Evolutionary conservation across 2,329 filamentous ascomycete species (phyloP).

Genomic region (Chaetomiaceae sp.): DNA sequence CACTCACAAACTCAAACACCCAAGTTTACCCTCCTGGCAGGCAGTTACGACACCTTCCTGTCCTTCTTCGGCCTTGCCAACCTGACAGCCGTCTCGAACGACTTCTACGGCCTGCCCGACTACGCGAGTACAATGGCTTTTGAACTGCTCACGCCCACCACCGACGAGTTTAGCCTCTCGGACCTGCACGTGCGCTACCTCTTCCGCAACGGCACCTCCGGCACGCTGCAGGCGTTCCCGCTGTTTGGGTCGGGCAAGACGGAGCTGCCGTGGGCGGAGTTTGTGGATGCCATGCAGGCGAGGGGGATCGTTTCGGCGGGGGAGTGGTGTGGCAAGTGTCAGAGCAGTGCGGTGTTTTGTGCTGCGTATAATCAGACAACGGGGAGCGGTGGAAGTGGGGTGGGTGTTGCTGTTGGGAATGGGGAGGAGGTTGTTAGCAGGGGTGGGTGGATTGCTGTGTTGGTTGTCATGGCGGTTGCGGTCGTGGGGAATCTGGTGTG

Average conservation of each 20-base stretch:
- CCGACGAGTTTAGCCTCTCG: slow-evolving; percentile 35
- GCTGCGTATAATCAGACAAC: slow-evolving; percentile 32
- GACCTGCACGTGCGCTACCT: slow-evolving; percentile 58
- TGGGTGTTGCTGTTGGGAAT: too few relatives aligned
- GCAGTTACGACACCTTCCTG: slow-evolving; percentile 58
- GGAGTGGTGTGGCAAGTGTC: slow-evolving; percentile 72
- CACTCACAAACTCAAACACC: slow-evolving; percentile 37
- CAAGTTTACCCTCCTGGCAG: slow-evolving; percentile 39
- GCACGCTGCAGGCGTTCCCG: slow-evolving; percentile 51
- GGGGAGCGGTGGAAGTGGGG: background rate
- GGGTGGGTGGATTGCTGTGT: slow-evolving; percentile 8
- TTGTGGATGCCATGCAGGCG: slow-evolving; percentile 52
- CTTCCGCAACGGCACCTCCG: slow-evolving; percentile 56
- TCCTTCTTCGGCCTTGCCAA: slow-evolving; percentile 59
- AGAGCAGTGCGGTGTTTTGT: slow-evolving; percentile 66
- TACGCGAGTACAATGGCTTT: slow-evolving; percentile 80
- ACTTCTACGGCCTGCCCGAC: slow-evolving; percentile 76
- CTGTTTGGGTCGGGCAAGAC: slow-evolving; percentile 55
- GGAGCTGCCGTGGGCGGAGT: slow-evolving; percentile 64
- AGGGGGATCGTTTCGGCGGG: slow-evolving; percentile 51
- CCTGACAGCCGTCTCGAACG: slow-evolving; percentile 45
- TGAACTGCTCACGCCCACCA: slow-evolving; percentile 61
- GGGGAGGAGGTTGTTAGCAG: background rate
- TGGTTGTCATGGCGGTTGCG: slow-evolving; percentile 11
- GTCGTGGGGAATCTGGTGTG: slow-evolving; percentile 2